These are phyloP conservation scores for Yarrowia osloensis DNA, from an alignment of 805 yeast species.

Conservation along the genomic window DNA sequence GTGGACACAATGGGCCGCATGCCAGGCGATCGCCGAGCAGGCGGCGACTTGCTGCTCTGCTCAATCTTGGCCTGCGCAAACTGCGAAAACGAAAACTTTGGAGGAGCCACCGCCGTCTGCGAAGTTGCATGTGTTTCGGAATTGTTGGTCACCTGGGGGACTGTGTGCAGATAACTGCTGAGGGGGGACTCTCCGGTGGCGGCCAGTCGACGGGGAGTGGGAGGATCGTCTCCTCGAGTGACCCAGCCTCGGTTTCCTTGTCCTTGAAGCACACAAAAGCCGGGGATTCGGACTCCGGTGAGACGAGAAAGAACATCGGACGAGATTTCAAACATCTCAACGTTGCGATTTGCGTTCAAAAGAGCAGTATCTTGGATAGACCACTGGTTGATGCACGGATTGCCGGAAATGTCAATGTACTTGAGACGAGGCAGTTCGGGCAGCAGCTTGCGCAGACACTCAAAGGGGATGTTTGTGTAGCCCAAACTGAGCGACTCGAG, in stretches of 20 bases:
- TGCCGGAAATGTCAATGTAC: slow-evolving; percentile 68
- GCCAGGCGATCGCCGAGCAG: slow-evolving; percentile 9
- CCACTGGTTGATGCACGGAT: slow-evolving; percentile 61
- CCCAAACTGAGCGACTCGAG: slow-evolving; percentile 43
- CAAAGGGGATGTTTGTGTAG: slow-evolving; percentile 38
- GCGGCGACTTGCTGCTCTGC: slow-evolving; percentile 15
- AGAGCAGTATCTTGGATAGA: slow-evolving; percentile 51
- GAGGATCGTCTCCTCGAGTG: slow-evolving; percentile 42
- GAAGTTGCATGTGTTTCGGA: neutral
- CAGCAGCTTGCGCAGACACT: slow-evolving; percentile 37
- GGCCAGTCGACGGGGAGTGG: slow-evolving; percentile 17
- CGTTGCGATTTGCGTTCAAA: slow-evolving; percentile 50
- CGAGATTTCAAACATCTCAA: slow-evolving; percentile 64
- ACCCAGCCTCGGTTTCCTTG: slow-evolving; percentile 85
- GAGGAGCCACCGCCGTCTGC: neutral
- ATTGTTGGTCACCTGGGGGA: slow-evolving; percentile 23
- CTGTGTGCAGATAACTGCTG: neutral
- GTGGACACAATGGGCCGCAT: slow-evolving; percentile 21
- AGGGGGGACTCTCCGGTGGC: slow-evolving; percentile 29
- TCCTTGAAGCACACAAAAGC: slow-evolving; percentile 45
- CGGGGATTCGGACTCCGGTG: slow-evolving; percentile 40
- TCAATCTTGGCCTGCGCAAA: slow-evolving; percentile 17
- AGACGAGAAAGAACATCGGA: slow-evolving; percentile 38
- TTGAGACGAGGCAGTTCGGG: slow-evolving; percentile 44
- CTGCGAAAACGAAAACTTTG: slow-evolving; percentile 25